Evolutionary conservation across 116 monocot species (phyloP).

Genomic region (Zostera marina): DNA sequence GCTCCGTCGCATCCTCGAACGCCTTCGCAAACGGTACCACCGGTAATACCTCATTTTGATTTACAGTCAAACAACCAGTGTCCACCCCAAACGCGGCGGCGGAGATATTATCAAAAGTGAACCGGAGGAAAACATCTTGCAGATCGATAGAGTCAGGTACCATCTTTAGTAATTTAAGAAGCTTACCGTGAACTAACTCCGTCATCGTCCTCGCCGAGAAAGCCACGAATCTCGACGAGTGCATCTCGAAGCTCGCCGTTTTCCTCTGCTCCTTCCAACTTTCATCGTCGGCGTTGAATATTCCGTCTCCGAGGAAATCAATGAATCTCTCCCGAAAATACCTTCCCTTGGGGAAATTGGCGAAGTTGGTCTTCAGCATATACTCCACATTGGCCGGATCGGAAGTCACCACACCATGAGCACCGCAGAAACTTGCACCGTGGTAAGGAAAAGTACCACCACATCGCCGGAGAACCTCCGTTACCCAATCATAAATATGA

Average conservation of each 20-base stretch:
- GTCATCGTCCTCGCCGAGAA: constrained; percentile 29
- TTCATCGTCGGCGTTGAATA: constrained; percentile 74
- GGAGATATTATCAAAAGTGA: constrained; percentile 88
- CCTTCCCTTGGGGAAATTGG: constrained; percentile 73
- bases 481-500: constrained; percentile 51
- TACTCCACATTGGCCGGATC: constrained; percentile 61
- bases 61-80: constrained; percentile 44
- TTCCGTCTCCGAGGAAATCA: constrained; percentile 78
- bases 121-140: constrained; percentile 53
- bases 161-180: constrained; percentile 32
- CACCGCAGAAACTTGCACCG: constrained; percentile 47
- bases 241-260: constrained; percentile 62
- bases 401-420: constrained; percentile 34
- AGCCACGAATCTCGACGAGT: constrained; percentile 30
- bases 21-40: constrained; percentile 54
- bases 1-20: constrained; percentile 63
- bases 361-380: constrained; percentile 56
- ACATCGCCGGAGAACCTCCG: constrained; percentile 13
- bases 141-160: too few relatives aligned
- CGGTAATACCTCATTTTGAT: constrained; percentile 19
- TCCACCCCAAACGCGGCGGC: constrained; percentile 64
- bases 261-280: constrained; percentile 60
- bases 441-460: constrained; percentile 65
- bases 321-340: constrained; percentile 66
- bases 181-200: constrained; percentile 36